Percentiles rank a stretch among this genome's conserved stretches.
phyloP scores from a whole-genome alignment of 805 yeast genomes.

The Sporopachydermia lactativora region DNA sequence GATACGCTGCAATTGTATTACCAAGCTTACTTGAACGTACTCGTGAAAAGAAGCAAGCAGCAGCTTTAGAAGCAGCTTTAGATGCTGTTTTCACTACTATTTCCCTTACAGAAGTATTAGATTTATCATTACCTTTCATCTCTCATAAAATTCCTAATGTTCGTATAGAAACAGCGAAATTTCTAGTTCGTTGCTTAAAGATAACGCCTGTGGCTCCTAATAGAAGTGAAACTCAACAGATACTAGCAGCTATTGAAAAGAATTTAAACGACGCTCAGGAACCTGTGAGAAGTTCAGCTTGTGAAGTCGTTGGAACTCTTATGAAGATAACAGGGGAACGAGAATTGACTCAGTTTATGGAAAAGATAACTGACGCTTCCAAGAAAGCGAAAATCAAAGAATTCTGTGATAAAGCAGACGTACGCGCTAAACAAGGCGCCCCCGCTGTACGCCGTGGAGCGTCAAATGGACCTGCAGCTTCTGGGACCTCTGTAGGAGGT shows the following conservation, averaged over 20 bases:
- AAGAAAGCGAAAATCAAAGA: slow-evolving; percentile 57
- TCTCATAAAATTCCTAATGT: slow-evolving; percentile 75
- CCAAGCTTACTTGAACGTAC: slow-evolving; percentile 63
- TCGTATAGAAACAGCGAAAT: slow-evolving; percentile 54
- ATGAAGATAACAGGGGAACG: slow-evolving; percentile 76
- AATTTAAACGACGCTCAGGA: slow-evolving; percentile 75
- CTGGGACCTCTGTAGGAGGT: slow-evolving; percentile 5
- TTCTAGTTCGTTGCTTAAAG: slow-evolving; percentile 47
- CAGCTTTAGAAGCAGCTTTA: slow-evolving; percentile 51
- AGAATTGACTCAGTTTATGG: slow-evolving; percentile 43
- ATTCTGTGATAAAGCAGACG: slow-evolving; percentile 39
- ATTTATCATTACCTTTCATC: slow-evolving; percentile 44
- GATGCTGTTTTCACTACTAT: slow-evolving; percentile 40
- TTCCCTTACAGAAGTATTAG: slow-evolving; percentile 40
- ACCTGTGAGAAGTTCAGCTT: slow-evolving; percentile 65
- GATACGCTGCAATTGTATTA: slow-evolving; percentile 38
- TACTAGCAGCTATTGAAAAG: slow-evolving; percentile 42
- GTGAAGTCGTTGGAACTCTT: slow-evolving; percentile 65
- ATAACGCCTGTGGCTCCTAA: slow-evolving; percentile 35
- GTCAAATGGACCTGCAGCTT: slow-evolving; percentile 8
- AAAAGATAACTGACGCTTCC: slow-evolving; percentile 54
- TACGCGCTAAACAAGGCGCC: slow-evolving; percentile 27
- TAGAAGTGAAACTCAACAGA: slow-evolving; percentile 36
- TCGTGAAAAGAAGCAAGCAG: slow-evolving; percentile 76
- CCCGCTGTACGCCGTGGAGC: slow-evolving; percentile 11